phyloP scores from a whole-genome alignment of 2,329 filamentous ascomycete genomes.

The Alternaria viburni region DNA sequence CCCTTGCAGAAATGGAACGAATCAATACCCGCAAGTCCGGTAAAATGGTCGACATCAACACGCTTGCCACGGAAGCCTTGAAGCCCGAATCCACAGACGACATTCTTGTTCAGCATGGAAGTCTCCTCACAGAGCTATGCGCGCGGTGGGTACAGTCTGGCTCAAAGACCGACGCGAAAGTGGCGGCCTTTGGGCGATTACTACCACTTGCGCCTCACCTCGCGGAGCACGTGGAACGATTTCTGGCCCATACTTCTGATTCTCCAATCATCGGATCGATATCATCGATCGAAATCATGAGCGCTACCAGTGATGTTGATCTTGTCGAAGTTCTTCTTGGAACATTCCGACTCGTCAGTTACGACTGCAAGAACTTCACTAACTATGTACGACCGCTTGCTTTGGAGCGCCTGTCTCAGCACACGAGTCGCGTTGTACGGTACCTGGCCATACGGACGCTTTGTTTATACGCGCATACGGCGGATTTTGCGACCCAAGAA shows the following conservation, averaged over 20 bases:
- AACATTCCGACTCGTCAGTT: slow-evolving; percentile 78
- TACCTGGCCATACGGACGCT: slow-evolving; percentile 85
- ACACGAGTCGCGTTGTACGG: slow-evolving; percentile 65
- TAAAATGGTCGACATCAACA: slow-evolving; percentile 36
- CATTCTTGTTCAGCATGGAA: slow-evolving; percentile 76
- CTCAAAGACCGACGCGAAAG: slow-evolving; percentile 45
- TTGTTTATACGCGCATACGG: slow-evolving; percentile 76
- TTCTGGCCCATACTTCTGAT: slow-evolving; percentile 41
- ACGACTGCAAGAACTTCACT: slow-evolving; percentile 73
- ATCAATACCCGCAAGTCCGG: slow-evolving; percentile 18
- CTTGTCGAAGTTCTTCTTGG: slow-evolving; percentile 65
- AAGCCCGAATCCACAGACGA: slow-evolving; percentile 72
- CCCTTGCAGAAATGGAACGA: slow-evolving; percentile 26
- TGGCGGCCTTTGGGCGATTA: slow-evolving; percentile 78
- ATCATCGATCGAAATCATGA: neutral
- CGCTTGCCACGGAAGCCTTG: slow-evolving; percentile 54
- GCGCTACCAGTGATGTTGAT: slow-evolving; percentile 4
- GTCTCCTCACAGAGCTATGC: slow-evolving; percentile 80
- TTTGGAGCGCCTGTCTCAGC: slow-evolving; percentile 72
- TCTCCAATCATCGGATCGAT: slow-evolving; percentile 28
- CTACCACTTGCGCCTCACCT: slow-evolving; percentile 84
- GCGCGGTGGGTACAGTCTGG: slow-evolving; percentile 72
- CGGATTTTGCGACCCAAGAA: slow-evolving; percentile 77
- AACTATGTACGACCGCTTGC: slow-evolving; percentile 68
- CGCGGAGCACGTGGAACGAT: slow-evolving; percentile 70